Base-by-base conservation (phyloP, 2,329 filamentous ascomycete genomes). In the Zarea fungicola region DNA sequence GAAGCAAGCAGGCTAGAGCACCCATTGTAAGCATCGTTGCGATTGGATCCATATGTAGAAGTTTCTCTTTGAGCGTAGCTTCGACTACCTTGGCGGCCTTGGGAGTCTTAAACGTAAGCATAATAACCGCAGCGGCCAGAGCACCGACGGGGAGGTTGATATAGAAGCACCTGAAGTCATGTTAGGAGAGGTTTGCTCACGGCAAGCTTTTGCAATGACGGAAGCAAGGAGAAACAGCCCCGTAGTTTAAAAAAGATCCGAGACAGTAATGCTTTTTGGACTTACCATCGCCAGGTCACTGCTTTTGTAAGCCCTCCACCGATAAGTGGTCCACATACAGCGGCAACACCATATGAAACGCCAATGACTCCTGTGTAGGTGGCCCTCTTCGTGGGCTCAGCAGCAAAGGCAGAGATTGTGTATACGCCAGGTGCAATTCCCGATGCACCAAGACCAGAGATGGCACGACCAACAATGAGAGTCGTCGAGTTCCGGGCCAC, bases 381-480 rank as follows among this genome's bases (percentile, higher is more conserved):
- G 0, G 61, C 55, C 23, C 61, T 54, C 32, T 55, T 54, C 28
- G 49, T 39, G 18, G 54, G 60, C 29, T 36, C 48, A 1, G 58
- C 63, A 22, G 53, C 53, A 48, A 62, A 73, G 0, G 62, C 71
- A 51, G 73, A 69, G 52, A 74, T 73, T 10, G 65, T 72, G 60
- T 72, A 69, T 16, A 76, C 55, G 25, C 52, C 52, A 2, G 69
- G 65, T 4, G 64, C 56, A 39, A 74, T 61, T 23, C 65, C 67
- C 9, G 69, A 65, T 19, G 73, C 69, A 31, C 74, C 74, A 22
- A 73, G 66, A 43, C 74, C 75, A 53, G 71, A 66, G 26, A 76
- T 70, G 5, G 72, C 68, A 55, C 74, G 60, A 14, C 52, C 62
- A 3, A 53, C 36, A 8, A 58, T 58, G 0, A 58, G 42, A 18